These are phyloP conservation scores for Hyphodiscus sp. DNA, from an alignment of 2,329 filamentous ascomycete genomes.

Conservation along the genomic window DNA sequence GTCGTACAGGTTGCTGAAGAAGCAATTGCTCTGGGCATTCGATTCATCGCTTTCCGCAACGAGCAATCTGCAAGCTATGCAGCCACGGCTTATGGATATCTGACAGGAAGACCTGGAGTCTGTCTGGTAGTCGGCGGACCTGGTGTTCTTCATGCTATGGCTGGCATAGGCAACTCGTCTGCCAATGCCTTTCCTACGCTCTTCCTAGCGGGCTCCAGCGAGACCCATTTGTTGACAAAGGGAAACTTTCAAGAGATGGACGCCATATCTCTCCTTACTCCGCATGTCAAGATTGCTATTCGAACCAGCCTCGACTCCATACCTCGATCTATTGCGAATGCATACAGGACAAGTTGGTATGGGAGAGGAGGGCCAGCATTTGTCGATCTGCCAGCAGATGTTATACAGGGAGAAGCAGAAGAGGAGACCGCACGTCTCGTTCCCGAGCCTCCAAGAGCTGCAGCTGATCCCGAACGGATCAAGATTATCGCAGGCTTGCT, in stretches of 20 bases:
- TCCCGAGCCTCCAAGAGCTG: constrained; percentile 35
- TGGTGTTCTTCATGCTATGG: constrained; percentile 50
- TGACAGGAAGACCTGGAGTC: constrained; percentile 48
- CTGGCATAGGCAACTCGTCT: constrained; percentile 45
- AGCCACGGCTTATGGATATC: constrained; percentile 50
- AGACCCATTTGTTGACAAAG: constrained; percentile 44
- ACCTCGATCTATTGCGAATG: constrained; percentile 40
- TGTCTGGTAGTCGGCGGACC: constrained; percentile 54
- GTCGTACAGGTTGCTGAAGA: constrained; percentile 52
- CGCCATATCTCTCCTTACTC: constrained; percentile 43
- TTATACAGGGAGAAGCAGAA: constrained; percentile 40
- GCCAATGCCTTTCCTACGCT: constrained; percentile 50
- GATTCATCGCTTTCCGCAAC: constrained; percentile 51
- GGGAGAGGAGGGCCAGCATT: constrained; percentile 47
- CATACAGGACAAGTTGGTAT: constrained; percentile 47
- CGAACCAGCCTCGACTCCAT: constrained; percentile 40
- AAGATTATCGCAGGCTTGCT: constrained; percentile 38
- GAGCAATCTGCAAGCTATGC: constrained; percentile 54
- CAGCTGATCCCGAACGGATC: constrained; percentile 38
- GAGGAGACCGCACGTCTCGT: constrained; percentile 23
- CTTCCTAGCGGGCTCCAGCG: constrained; percentile 46
- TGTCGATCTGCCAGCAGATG: constrained; percentile 48
- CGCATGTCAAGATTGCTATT: constrained; percentile 46
- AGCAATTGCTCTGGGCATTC: constrained; percentile 48
- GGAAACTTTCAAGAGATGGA: constrained; percentile 53